Base-by-base conservation (phyloP, 805 yeast genomes). In the Yarrowia sp. region DNA sequence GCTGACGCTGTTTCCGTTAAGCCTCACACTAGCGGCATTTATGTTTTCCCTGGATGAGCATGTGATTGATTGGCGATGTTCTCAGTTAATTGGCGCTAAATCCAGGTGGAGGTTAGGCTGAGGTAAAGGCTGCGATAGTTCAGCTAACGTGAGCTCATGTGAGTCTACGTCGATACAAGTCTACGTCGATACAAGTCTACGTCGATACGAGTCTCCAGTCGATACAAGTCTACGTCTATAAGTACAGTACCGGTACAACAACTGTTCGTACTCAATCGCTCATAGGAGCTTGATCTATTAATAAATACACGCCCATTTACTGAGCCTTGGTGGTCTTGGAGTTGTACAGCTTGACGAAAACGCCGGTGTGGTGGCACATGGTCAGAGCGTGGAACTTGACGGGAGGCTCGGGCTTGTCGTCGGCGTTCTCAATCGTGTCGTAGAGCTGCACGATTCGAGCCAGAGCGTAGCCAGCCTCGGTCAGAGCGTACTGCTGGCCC, bases 401-500 rank as follows among this genome's bases (percentile, higher is more conserved):
- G 21, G 61, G 61, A 19, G 61, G 61, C 47, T 55, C 61, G 19
- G 61, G 61, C 47, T 55, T 55, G 21, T 36, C 47, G 22, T 55
- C 61, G 13, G 61, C 61, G 61, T 55, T 55, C 47, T 55, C 61
- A 12, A 55, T 27, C 8, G 61, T 55, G 36, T 55, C 61, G 36
- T 38, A 55, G 38, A 55, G 47, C 61, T 75, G 78, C 33, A 69
- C 63, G 51, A 79, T 67, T 64, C 81, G 72, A 16, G 73, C 76
- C 41, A 78, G 66, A 18, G 76, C 72, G 68, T 78, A 80, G 19
- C 79, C 73, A 12, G 81, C 80, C 70, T 81, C 84, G 19, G 83
- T 80, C 19, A 81, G 75, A 6, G 84, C 84, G 70, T 80, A 80
- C 70, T 81, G 84, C 72, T 81, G 84, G 39, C 84, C 84, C 61